Evolutionary conservation across 2,329 filamentous ascomycete genomes (phyloP), one percentile per base, ranked within the genome.

Genomic region (Paraphaeosphaeria minitans): DNA sequence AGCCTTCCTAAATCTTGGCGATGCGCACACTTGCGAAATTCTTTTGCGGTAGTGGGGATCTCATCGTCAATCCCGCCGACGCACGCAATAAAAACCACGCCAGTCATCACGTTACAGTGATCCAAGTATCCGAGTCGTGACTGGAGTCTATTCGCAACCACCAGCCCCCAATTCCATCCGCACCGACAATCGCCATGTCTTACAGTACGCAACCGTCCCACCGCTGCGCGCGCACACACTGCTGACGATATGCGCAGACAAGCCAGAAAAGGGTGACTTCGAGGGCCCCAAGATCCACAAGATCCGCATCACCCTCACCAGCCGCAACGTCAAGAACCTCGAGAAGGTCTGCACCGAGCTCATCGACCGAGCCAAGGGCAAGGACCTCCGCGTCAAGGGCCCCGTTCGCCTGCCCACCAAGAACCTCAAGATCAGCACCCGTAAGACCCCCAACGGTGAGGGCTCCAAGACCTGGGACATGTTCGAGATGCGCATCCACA

Each of bases 381-480:
- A 99, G 93, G 93, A 96, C 80, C 91, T 99, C 78, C 90, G 91
- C 80, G 92, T 96, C 85, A 98, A 98, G 90, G 94, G 95, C 78
- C 93, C 94, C 80, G 94, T 98, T 82, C 93, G 94, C 78, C 90
- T 97, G 77, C 93, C 95, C 76, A 97, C 93, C 85, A 97, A 97
- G 90, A 92, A 88, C 81, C 88, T 98, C 77, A 92, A 95, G 87
- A 88, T 97, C 86, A 92, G 91, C 80, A 97, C 95, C 86, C 91
- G 95, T 79, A 99, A 99, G 91, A 98, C 95, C 69, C 95, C 95
- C 81, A 95, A 91, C 84, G 95, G 95, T 91, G 95, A 99, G 89
- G 95, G 95, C 85, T 96, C 91, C 83, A 99, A 99, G 92, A 99
- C 95, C 79, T 99, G 95, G 95, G 95, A 98, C 82, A 89, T 87